Evolutionary conservation across 768 basidiomycete genomes (phyloP), one percentile per base, ranked within the genome.

Genomic region (Tulasnella sp.): DNA sequence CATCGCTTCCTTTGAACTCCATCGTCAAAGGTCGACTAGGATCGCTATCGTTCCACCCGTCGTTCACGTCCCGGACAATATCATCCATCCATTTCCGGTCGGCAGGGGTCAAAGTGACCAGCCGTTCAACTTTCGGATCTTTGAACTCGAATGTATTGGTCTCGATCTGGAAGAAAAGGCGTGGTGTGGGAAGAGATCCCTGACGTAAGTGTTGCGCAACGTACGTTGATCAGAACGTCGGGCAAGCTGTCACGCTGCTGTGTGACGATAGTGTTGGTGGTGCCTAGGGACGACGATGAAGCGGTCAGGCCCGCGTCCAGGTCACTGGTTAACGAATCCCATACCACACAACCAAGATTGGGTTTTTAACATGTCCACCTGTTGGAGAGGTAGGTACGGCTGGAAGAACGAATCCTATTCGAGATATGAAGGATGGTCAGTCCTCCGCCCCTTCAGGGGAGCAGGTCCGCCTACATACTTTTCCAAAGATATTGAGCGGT

Each of bases 41-140:
- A 79, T 92, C 91, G 12, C 84, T 84, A 4, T 90, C 88, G 76
- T 89, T 87, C 91, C 91, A 96, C 9, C 87, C 87, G 71, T 92
- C 90, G 78, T 93, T 93, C 14, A 97, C 94, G 78, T 94, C 93
- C 73, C 86, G 89, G 52, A 96, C 88, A 75, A 97, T 90, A 79
- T 97, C 95, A 81, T 99, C 96, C 88, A 99, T 94, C 97, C 97
- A 99, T 82, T 93, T 96, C 77, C 97, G 86, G 82, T 99, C 97
- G 0, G 96, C 94, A 0, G 97, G 86, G 1, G 97, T 98, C 79
- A 99, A 84, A 6, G 88, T 89, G 29, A 91, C 89, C 40, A 91
- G 85, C 37, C 92, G 87, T 79, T 97, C 96, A 7, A 97, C 81
- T 80, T 87, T 90, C 3, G 90, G 88, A 82, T 98, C 91, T 52